phyloP scores from a whole-genome alignment of 1,284 basidiomycete genomes.

The Phellinidium pouzarii region DNA sequence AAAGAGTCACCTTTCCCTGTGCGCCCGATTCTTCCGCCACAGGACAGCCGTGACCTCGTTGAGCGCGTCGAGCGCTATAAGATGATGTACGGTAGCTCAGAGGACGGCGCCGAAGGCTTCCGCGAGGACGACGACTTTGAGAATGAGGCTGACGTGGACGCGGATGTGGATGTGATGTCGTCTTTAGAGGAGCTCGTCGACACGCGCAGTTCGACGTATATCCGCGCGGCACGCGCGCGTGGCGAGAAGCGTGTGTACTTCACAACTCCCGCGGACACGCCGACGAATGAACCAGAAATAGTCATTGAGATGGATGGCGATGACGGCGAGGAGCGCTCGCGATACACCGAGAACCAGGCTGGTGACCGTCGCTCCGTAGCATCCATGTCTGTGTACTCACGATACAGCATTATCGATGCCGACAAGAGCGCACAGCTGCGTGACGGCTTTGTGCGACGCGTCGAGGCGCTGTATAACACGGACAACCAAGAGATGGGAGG shows the following conservation, averaged over 20 bases:
- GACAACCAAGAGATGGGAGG: neutral
- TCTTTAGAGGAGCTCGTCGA: slow-evolving; percentile 7
- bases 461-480: slow-evolving; percentile 9
- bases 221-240: slow-evolving; percentile 14
- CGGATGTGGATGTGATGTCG: neutral
- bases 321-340: slow-evolving; percentile 6
- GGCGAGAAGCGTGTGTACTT: slow-evolving; percentile 19
- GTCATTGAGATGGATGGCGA: slow-evolving; percentile 1
- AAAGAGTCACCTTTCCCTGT: slow-evolving; percentile 17
- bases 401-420: slow-evolving; percentile 14
- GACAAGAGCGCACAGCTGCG: slow-evolving; percentile 15
- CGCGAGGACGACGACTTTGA: neutral
- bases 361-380: slow-evolving; percentile 8
- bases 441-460: slow-evolving; percentile 13
- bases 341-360: neutral
- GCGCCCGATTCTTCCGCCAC: slow-evolving; percentile 14
- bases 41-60: slow-evolving; percentile 12
- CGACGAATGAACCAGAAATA: no score
- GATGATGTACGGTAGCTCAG: neutral
- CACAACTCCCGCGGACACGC: neutral
- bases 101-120: neutral
- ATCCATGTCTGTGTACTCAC: slow-evolving; percentile 12
- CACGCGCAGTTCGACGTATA: slow-evolving; percentile 14
- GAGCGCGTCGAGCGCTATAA: slow-evolving; percentile 8
- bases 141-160: neutral